Conservation (phyloP, 2,329 filamentous ascomycete species). For the Dryadomyces quercivorus region DNA sequence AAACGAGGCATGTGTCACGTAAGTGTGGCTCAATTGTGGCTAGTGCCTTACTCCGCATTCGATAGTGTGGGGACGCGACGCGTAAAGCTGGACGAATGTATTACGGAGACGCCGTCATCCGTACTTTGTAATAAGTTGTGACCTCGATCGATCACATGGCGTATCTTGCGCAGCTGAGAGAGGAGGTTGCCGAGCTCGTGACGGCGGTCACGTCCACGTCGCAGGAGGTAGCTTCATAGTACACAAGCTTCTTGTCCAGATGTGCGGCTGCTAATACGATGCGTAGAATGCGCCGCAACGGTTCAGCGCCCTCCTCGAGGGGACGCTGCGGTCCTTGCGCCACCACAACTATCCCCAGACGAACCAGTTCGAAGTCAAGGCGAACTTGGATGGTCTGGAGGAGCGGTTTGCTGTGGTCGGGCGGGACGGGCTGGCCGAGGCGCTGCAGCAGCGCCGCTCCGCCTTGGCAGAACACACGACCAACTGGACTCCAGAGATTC, state of each 20-base stretch:
- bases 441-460: constrained; percentile 34
- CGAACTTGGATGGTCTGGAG: constrained; percentile 57
- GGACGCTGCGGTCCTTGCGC: constrained; percentile 37
- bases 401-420: constrained; percentile 78
- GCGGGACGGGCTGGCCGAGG: constrained; percentile 66
- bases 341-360: constrained; percentile 49
- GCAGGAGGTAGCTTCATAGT: constrained; percentile 28
- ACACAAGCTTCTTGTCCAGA: neutral
- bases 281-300: constrained; percentile 18
- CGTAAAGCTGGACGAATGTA: too few relatives aligned
- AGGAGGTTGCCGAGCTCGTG: constrained; percentile 60
- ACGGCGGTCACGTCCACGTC: constrained; percentile 45
- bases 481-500: constrained; percentile 63
- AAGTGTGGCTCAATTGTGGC: neutral
- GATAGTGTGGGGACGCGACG: neutral
- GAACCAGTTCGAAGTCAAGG: constrained; percentile 62
- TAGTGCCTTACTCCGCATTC: neutral
- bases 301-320: constrained; percentile 35
- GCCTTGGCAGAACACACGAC: constrained; percentile 19
- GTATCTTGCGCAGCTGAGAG: constrained; percentile 50
- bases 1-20: too few relatives aligned
- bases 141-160: constrained; percentile 41
- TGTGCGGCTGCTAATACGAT: constrained; percentile 1
- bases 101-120: too few relatives aligned
- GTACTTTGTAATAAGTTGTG: too few relatives aligned